Evolutionary conservation across 2,329 filamentous ascomycete genomes (phyloP).

Genomic region (Hymenoscyphus salicellus): DNA sequence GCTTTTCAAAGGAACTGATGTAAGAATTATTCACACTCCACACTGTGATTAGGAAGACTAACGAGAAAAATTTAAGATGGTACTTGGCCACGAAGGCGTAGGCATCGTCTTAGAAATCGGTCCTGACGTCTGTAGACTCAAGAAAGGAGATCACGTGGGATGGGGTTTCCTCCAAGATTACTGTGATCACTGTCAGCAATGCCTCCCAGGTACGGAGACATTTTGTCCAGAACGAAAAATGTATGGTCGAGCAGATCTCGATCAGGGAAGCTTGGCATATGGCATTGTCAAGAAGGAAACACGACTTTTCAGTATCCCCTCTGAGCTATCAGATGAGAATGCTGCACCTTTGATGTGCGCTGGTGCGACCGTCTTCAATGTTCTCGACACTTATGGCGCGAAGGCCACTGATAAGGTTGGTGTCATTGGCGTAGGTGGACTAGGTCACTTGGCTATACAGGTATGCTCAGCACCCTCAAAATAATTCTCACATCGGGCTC

Average conservation of each 20-base stretch:
- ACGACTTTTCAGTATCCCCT: slow-evolving; percentile 49
- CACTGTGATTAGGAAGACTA: no score
- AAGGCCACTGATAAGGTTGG: slow-evolving; percentile 42
- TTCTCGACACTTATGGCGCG: slow-evolving; percentile 17
- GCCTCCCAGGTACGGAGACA: slow-evolving; percentile 41
- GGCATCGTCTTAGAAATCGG: slow-evolving; percentile 43
- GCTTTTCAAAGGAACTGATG: slow-evolving; percentile 35
- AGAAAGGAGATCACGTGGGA: slow-evolving; percentile 44
- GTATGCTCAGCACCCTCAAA: slow-evolving; percentile 52
- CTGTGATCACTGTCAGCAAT: slow-evolving; percentile 44
- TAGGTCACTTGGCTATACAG: slow-evolving; percentile 57
- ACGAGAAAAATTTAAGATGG: no score
- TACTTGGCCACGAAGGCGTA: slow-evolving; percentile 48
- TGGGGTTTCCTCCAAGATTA: slow-evolving; percentile 43
- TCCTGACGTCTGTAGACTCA: slow-evolving; percentile 37
- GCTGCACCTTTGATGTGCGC: slow-evolving; percentile 70
- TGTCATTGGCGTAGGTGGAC: slow-evolving; percentile 54
- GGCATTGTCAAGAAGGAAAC: slow-evolving; percentile 39
- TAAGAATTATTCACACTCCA: neutral
- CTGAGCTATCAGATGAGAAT: slow-evolving; percentile 44
- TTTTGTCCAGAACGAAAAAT: slow-evolving; percentile 40
- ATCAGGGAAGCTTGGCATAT: slow-evolving; percentile 46
- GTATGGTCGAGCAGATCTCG: slow-evolving; percentile 43
- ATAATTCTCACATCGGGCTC: slow-evolving; percentile 42
- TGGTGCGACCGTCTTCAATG: slow-evolving; percentile 56